Evolutionary conservation across 2,329 filamentous ascomycete genomes (phyloP), one percentile per base, ranked within the genome.

Genomic region (Thyridium curvatum): DNA sequence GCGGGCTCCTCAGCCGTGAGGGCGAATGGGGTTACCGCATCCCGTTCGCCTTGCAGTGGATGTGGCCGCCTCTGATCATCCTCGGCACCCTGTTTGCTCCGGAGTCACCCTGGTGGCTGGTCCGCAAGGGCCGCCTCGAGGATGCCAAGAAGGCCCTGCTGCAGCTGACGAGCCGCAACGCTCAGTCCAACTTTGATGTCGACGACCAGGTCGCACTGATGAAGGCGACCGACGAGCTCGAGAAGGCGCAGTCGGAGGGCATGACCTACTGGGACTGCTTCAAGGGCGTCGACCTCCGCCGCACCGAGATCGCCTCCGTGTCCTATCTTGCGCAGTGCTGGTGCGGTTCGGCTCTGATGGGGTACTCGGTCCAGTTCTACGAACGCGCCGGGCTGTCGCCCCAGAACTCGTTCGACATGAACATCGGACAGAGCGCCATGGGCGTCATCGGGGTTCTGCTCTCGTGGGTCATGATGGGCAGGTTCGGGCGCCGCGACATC

Each of bases 161-260:
- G 29, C 57, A 66, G 5, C 58, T 74, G 14, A 64, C 63, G 4
- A 53, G 46, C 8, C 28, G 32, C 43, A 58, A 58, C 39, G 52
- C 47, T 39, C 52, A 44, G 4, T 15, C 49, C 3, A 47, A 53
- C 6, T 63, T 68, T 39, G 59, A 65, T 28, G 52, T 56, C 8
- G 61, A 71, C 17, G 59, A 68, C 46, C 62, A 62, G 2, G 47
- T 77, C n/a, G 64, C 68, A 10, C 68, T 73, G 65, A 71, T 74
- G 61, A 46, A 65, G 0, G 61, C 71, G 40, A 74, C 71, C n/a
- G 66, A 73, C 47, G 64, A 67, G 53, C 51, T 69, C 43, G 69
- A 73, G 40, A 65, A 59, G 51, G 56, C 59, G 17, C 47, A 59
- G 3, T 55, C 58, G 9, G 42, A 50, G 0, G 70, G 70, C 4